A percentile compares a stretch with the other conserved stretches of the same genome.
Evolutionary conservation across 768 basidiomycete genomes (phyloP).

Genomic region (Amanita brunnescens): DNA sequence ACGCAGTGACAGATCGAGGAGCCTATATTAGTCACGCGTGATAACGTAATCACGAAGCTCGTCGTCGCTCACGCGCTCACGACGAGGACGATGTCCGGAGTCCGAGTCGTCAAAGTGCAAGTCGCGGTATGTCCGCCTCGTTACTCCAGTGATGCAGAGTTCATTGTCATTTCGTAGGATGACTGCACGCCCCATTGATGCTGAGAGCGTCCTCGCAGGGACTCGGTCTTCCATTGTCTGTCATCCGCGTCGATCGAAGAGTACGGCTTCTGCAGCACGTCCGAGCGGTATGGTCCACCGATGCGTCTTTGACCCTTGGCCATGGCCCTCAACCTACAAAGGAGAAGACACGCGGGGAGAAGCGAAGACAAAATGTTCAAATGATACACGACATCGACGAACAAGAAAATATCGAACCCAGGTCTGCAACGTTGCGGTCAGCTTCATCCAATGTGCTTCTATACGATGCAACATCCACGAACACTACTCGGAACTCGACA

Average conservation of each 20-base stretch:
- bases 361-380: not conserved
- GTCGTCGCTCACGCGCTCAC: too few relatives aligned
- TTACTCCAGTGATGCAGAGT: not conserved
- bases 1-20: too few relatives aligned
- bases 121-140: constrained; percentile 33
- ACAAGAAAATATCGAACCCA: not conserved
- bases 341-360: not conserved
- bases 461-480: not conserved
- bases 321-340: not conserved
- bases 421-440: not conserved
- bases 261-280: not conserved
- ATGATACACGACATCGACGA: not conserved
- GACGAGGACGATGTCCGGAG: too few relatives aligned
- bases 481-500: not conserved
- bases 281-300: not conserved
- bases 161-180: constrained; percentile 42
- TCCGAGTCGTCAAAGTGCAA: constrained; percentile 18
- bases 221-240: constrained; percentile 32
- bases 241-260: constrained; percentile 3
- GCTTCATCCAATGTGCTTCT: not conserved
- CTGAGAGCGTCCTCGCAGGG: constrained; percentile 76
- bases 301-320: not conserved
- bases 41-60: too few relatives aligned
- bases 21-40: too few relatives aligned
- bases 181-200: constrained; percentile 72